These are phyloP conservation scores for Chamaecyparis obtusa DNA, from an alignment of 75 land plant genomes.

Conservation along the genomic window DNA sequence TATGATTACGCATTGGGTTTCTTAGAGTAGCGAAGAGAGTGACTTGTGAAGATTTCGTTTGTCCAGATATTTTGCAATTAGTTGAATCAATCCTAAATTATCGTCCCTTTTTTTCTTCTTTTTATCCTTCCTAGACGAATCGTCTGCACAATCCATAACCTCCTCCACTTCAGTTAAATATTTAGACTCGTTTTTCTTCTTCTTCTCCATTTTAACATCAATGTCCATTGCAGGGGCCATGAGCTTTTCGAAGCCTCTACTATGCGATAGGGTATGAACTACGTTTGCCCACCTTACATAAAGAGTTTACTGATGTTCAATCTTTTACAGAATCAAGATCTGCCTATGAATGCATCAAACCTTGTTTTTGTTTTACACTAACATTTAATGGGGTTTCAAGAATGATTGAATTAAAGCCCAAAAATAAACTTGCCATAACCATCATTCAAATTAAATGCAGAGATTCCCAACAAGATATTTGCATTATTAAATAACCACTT, in stretches of 20 bases:
- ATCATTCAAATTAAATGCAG: too few species aligned
- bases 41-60: neutral
- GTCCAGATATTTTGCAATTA: conserved; percentile 1
- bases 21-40: neutral
- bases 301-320: neutral
- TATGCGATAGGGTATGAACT: neutral
- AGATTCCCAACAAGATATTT: too few species aligned
- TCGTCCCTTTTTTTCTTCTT: conserved; percentile 1
- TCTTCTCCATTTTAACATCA: conserved; percentile 1
- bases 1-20: neutral
- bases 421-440: too few species aligned
- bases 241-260: neutral
- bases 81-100: neutral
- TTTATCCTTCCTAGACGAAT: neutral
- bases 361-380: too few species aligned
- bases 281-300: neutral
- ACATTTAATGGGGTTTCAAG: too few species aligned
- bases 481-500: too few species aligned
- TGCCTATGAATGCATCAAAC: too few species aligned
- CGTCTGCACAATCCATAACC: neutral
- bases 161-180: neutral
- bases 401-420: too few species aligned
- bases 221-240: neutral
- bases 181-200: neutral
- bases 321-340: too few species aligned